Percentiles rank a stretch among this genome's conserved stretches.
Evolutionary conservation across 129 eudicot species (phyloP).

Genomic region (Mikania micrantha): DNA sequence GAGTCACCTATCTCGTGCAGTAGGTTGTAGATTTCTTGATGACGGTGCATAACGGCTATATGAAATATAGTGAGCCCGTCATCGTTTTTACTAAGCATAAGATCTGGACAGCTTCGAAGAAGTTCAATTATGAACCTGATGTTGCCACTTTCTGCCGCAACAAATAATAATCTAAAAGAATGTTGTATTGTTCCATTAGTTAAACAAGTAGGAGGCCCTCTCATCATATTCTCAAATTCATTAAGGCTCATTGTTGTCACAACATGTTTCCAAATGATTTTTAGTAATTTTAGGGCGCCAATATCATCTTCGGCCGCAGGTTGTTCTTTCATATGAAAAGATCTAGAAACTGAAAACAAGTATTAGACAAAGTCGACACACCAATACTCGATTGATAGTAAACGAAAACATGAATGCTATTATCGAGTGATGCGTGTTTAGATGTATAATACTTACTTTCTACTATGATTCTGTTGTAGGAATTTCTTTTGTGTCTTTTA

Average conservation of each 20-base stretch:
- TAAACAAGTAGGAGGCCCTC: background rate
- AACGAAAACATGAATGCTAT: too few relatives aligned
- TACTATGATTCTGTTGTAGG: background rate
- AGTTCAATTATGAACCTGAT: constrained; percentile 8
- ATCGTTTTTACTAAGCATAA: constrained; percentile 8
- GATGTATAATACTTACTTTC: background rate
- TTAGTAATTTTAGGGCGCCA: constrained; percentile 1
- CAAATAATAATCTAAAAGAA: constrained; percentile 10
- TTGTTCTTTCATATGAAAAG: background rate
- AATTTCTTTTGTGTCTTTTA: background rate
- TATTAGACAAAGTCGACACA: too few relatives aligned
- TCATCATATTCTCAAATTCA: background rate
- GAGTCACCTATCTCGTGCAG: constrained; percentile 16
- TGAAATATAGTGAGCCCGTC: constrained; percentile 24
- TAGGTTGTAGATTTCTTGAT: constrained; percentile 15
- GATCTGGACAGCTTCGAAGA: constrained; percentile 13
- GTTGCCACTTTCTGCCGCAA: constrained; percentile 24
- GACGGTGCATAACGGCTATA: constrained; percentile 22
- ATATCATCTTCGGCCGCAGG: background rate
- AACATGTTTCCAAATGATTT: background rate
- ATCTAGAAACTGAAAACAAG: background rate
- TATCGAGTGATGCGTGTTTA: too few relatives aligned
- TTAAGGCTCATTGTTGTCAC: background rate
- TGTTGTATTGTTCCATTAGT: too few relatives aligned
- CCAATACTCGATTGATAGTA: background rate